A percentile compares a stretch with the other conserved stretches of the same genome.
phyloP scores from a whole-genome alignment of 495 filamentous ascomycete species.

The Daldinia grandis region DNA sequence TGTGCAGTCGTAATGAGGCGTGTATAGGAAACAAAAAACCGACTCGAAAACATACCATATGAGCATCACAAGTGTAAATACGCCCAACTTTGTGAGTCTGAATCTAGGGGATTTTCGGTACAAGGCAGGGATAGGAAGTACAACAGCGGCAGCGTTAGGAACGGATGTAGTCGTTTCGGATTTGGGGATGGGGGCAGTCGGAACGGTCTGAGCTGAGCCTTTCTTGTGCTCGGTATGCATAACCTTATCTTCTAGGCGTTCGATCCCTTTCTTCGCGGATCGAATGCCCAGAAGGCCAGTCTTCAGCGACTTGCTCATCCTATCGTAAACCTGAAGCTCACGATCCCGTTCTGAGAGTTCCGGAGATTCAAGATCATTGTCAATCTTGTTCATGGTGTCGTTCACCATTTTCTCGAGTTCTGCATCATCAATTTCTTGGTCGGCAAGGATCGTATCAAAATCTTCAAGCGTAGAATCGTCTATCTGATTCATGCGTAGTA shows the following conservation, averaged over 20 bases:
- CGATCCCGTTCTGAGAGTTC: slow-evolving; percentile 49
- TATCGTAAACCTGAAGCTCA: slow-evolving; percentile 62
- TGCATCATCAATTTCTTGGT: slow-evolving; percentile 38
- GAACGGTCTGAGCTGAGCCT: slow-evolving; percentile 14
- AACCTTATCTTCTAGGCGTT: slow-evolving; percentile 69
- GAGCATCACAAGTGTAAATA: slow-evolving; percentile 56
- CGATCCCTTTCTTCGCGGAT: slow-evolving; percentile 71
- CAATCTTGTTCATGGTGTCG: slow-evolving; percentile 46
- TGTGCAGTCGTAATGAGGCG: slow-evolving; percentile 58
- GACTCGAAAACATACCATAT: slow-evolving; percentile 69
- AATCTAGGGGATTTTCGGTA: slow-evolving; percentile 58
- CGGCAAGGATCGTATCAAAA: slow-evolving; percentile 52
- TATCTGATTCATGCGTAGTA: slow-evolving; percentile 56
- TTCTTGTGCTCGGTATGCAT: slow-evolving; percentile 50
- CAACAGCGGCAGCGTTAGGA: slow-evolving; percentile 48
- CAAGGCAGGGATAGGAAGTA: slow-evolving; percentile 66
- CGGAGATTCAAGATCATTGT: slow-evolving; percentile 45
- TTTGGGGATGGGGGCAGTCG: slow-evolving; percentile 7
- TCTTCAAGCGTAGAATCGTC: slow-evolving; percentile 65
- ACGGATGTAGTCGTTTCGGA: slow-evolving; percentile 8
- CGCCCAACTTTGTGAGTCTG: slow-evolving; percentile 66
- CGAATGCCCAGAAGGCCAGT: slow-evolving; percentile 69
- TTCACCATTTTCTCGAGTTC: slow-evolving; percentile 42
- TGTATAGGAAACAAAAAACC: slow-evolving; percentile 68
- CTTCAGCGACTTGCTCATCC: slow-evolving; percentile 66